Base-by-base conservation (phyloP, 2,329 filamentous ascomycete genomes). In the Blastomyces parvus region DNA sequence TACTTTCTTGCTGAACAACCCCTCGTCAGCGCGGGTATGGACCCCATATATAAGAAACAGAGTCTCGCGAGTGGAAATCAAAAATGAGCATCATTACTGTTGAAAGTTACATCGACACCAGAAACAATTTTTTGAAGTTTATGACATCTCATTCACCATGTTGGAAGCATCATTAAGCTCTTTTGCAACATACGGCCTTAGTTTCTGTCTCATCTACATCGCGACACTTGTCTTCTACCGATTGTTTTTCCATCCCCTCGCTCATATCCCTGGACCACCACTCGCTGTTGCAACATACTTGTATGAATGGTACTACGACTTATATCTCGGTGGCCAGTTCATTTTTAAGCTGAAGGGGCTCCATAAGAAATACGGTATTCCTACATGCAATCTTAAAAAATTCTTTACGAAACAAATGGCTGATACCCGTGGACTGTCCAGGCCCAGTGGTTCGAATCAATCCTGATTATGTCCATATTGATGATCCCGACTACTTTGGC, bases 381-480 rank as follows among this genome's bases (percentile, higher is more conserved):
- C 27, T 55, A 19, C 1, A 30, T 27, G 27, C 22, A 30, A 30
- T 30, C 50, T 8, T 53, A 14, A 30, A 30, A 30, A 53, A 14
- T 30, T 17, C 46, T 27, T 27, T 7, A 27, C 9, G 6, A 11
- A 27, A 30, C 50, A 53, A 17, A 30, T 53, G 11, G 50, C 50
- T 40, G 22, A 27, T 25, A 33, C 58, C 14, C 1, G 3, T 33
- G 30, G n/a, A n/a, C n/a, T n/a, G 30, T 22, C 5, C 44, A 67
- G 68, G 66, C 57, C 69, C 70, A n/a, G 65, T 73, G 19, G 64
- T 72, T 52, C 70, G 71, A 38, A 72, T 73, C 62, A 64, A 64
- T 17, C 72, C 72, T 4, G 64, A 70, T 50, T 70, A 73, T 62
- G 52, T 74, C 25, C 68, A 70, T 58, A 67, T 74, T 25, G 63